A percentile compares a stretch with the other conserved stretches of the same genome.
phyloP scores from a whole-genome alignment of 768 basidiomycete species.

The Amanita thiersii region DNA sequence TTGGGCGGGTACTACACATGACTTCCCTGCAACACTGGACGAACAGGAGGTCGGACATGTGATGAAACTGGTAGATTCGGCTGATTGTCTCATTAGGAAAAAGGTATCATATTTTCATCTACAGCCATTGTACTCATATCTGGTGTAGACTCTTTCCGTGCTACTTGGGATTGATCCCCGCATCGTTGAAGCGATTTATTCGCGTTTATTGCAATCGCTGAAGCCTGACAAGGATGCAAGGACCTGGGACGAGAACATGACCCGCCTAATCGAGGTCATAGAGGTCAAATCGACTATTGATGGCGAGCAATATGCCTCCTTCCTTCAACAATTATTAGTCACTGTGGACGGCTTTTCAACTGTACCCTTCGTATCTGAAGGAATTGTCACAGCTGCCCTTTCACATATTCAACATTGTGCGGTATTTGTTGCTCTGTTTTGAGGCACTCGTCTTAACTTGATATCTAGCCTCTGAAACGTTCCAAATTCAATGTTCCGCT shows the following conservation, averaged over 20 bases:
- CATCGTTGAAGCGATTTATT: conserved; percentile 2
- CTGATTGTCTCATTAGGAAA: conserved; percentile 48
- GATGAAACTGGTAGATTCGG: conserved; percentile 58
- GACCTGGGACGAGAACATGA: conserved; percentile 1
- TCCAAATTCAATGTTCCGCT: conserved; percentile 35
- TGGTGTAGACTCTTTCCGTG: conserved; percentile 3
- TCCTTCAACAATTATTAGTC: conserved; percentile 34
- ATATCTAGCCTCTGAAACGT: conserved; percentile 28
- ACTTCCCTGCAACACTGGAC: conserved; percentile 48
- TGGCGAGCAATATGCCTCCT: conserved; percentile 50
- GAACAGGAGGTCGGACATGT: conserved; percentile 66
- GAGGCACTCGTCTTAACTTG: conserved; percentile 1
- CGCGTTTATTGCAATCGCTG: background rate
- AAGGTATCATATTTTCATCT: conserved; percentile 31
- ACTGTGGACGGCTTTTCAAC: conserved; percentile 25
- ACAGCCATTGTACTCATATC: background rate
- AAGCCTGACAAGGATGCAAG: background rate
- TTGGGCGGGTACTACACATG: conserved; percentile 61
- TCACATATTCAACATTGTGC: conserved; percentile 42
- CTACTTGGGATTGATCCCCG: conserved; percentile 12
- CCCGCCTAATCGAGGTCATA: conserved; percentile 47
- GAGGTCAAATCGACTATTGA: conserved; percentile 38
- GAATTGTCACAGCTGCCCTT: conserved; percentile 48
- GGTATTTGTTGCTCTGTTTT: conserved; percentile 7
- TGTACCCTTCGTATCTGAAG: conserved; percentile 41